phyloP scores from a whole-genome alignment of 306 rosid species.

The Styphnolobium japonicum region DNA sequence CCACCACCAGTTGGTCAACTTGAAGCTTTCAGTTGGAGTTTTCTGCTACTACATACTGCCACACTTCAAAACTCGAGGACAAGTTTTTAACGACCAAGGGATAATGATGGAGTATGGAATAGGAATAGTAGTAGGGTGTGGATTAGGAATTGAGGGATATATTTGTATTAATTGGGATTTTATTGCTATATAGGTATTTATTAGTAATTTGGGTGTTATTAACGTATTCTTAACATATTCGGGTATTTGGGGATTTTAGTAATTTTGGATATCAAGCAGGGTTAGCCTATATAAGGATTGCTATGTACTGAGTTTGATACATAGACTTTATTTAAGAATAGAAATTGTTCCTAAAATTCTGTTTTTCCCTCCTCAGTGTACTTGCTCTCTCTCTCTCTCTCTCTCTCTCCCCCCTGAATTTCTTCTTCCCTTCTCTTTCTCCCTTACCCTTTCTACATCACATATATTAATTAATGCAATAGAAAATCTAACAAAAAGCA shows the following conservation, averaged over 20 bases:
- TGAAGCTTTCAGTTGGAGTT: not conserved
- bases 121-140: not conserved
- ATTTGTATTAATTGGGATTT: not conserved
- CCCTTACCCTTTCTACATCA: not conserved
- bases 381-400: not conserved
- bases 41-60: not conserved
- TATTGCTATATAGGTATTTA: not conserved
- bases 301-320: not conserved
- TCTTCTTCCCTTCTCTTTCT: not conserved
- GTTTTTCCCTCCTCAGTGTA: not conserved
- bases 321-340: not conserved
- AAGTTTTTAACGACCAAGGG: not conserved
- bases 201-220: not conserved
- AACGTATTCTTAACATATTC: not conserved
- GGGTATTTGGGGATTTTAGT: not conserved
- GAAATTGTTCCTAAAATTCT: not conserved
- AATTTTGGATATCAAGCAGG: not conserved
- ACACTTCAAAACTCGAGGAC: not conserved
- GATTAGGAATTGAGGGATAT: not conserved
- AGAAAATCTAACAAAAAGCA: slow-evolving; percentile 2
- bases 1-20: not conserved
- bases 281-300: not conserved
- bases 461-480: not conserved
- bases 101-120: not conserved
- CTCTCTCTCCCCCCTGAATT: not conserved